Base-by-base conservation (phyloP, 2,329 filamentous ascomycete species). In the Botrytis tulipae region DNA sequence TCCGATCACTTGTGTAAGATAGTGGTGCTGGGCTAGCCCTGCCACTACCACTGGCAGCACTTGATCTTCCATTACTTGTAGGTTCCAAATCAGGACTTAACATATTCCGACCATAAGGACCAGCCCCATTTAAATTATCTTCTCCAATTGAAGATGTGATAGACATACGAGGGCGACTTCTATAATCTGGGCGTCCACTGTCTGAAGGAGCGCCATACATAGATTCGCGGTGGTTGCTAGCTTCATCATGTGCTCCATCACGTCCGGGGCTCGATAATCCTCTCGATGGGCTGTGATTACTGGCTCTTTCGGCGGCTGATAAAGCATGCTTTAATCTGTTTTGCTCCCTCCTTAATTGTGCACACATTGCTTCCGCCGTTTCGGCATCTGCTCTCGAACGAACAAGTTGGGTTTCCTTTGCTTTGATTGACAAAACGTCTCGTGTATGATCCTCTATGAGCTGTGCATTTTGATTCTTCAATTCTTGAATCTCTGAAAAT, bases 371-470 rank as follows among this genome's bases (percentile, higher is more conserved):
- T 81, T 98, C 94, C 0, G 95, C 93, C 0, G 93, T 90, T 82
- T 98, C 95, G 46, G 92, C 93, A 80, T 99, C 96, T 77, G 93
- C 94, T 72, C 95, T 89, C 18, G 96, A 95, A 62, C 96, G 91
- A 16, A 98, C 95, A 8, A 99, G 88, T 79, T 99, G 96, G 4
- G 96, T 98, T 82, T 99, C 96, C 83, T 99, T 99, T 22, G 96
- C 96, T 82, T 98, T 98, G 84, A 99, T 97, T 78, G 94, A 96
- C 60, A 99, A 86, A 0, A 98, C 94, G 79, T 99, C 95, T 66
- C 95, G 89, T 0, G 96, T 99, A 82, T 98, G 95, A 79, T 98
- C 95, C 83, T 99, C 96, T 75, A 99, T 99, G 48, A 99, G 86
- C 76, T 96, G 92, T 37, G 96, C 96, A 80, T 99, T 99, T 81